A percentile compares a stretch with the other conserved stretches of the same genome.
Evolutionary conservation across 1,284 basidiomycete species (phyloP).

Genomic region (Sutorius eximius): DNA sequence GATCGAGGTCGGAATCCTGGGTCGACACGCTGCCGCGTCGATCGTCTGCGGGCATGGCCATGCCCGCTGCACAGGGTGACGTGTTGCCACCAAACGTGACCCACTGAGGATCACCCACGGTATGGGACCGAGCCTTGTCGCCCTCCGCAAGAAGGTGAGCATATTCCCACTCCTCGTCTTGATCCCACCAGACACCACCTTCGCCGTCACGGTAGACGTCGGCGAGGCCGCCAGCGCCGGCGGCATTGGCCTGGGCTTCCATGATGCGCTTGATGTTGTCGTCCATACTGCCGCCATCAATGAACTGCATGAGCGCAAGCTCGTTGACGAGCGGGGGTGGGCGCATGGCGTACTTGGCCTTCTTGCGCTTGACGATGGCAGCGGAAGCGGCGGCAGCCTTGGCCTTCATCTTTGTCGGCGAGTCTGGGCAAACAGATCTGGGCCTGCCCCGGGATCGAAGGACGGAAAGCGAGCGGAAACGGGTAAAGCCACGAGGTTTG

Average conservation of each 20-base stretch:
- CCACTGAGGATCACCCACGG: slow-evolving; percentile 38
- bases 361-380: slow-evolving; percentile 46
- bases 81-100: slow-evolving; percentile 40
- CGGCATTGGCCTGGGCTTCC: slow-evolving; percentile 50
- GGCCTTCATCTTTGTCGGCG: slow-evolving; percentile 25
- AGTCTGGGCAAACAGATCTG: slow-evolving; percentile 31
- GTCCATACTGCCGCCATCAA: slow-evolving; percentile 61
- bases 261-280: slow-evolving; percentile 56
- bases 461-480: slow-evolving; percentile 48
- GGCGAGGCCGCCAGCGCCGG: slow-evolving; percentile 40
- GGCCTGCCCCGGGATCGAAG: slow-evolving; percentile 39
- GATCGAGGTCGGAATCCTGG: slow-evolving; percentile 53
- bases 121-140: slow-evolving; percentile 15
- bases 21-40: slow-evolving; percentile 49
- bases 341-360: slow-evolving; percentile 38
- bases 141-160: slow-evolving; percentile 49
- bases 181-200: slow-evolving; percentile 69
- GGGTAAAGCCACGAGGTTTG: slow-evolving; percentile 31
- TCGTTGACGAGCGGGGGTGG: slow-evolving; percentile 58
- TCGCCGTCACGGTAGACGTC: slow-evolving; percentile 57
- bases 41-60: slow-evolving; percentile 32
- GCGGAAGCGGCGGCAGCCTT: slow-evolving; percentile 27
- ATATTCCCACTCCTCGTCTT: slow-evolving; percentile 68
- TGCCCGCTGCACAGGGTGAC: slow-evolving; percentile 12
- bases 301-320: slow-evolving; percentile 64